Base-by-base conservation (phyloP, 139 green algal species). In the Spirogloea muscicola region DNA sequence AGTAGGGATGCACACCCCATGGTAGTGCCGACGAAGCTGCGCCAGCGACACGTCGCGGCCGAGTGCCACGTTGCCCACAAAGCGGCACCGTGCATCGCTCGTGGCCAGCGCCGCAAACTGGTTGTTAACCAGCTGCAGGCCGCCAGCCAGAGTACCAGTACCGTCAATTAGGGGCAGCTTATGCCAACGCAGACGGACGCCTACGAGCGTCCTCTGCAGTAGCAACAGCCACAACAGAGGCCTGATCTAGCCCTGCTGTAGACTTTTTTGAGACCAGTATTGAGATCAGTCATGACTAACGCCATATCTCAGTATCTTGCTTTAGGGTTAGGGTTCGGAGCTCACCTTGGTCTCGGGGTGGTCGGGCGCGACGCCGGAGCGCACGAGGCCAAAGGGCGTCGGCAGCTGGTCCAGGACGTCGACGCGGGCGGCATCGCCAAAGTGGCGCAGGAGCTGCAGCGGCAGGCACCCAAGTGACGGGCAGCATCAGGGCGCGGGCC, bases 371-470 rank as follows among this genome's bases (percentile, higher is more conserved):
- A 98, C 94, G 3, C 80, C 82, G 1, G 88, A 95, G 7, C 92
- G 84, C 9, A 98, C 93, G 4, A 99, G 85, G 3, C 94, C 94
- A 86, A 94, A 99, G 1, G 94, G 94, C 0, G 90, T 91, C 1
- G 92, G 92, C 44, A 97, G 82, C 1, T 87, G 77, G 31, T 99
- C 94, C n/a, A 84, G 42, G 34, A 88, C 78, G 71, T 83, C 77
- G 10, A 88, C 84, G 2, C 16, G 34, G 1, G 33, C 65, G 9
- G 25, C 27, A 9, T 60, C 27, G 2, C 38, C n/a, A 41, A 73
- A 79, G 7, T 37, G 25, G 7, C 79, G 79, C 31, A 82, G 43
- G 0, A 82, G 67, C 74, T 77, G 58, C 33, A 43, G 21, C 25
- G 1, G 67, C 3, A 33, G n/a, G n/a, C n/a, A n/a, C n/a, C n/a